Base-by-base conservation (phyloP, 805 yeast species). In the baker's yeast (Saccharomyces cerevisiae) region DNA sequence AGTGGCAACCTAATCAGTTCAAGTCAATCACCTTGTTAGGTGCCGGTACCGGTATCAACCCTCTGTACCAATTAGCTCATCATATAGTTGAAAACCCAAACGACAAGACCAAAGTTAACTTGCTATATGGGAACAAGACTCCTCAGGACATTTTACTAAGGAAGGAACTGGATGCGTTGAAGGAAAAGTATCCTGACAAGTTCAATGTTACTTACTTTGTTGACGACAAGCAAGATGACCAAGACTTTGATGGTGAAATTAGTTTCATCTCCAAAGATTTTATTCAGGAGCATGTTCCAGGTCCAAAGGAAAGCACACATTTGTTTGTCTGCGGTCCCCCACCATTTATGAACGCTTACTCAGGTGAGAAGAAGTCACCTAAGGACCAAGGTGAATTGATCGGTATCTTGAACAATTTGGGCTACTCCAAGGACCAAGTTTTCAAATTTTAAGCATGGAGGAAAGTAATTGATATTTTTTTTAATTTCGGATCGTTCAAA, bases 31-130 rank as follows among this genome's bases (percentile, higher is more conserved):
- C 85, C 55, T 80, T 94, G 69, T 77, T 94, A 62, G 98, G 97
- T 65, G 99, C 96, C 67, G 99, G 99, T 69, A 79, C 96, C 51
- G 98, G 98, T 74, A 91, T 94, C 71, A 89, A 97, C 49, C 99
- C 99, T 56, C 79, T 94, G 73, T 91, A 80, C 79, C 99, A 94
- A 78, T 74, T 94, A 70, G 71, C 89, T 58, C 85, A 82, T 66
- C 84, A 82, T 70, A 80, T 92, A 69, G 78, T 87, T 66, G 77
- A 79, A 69, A 82, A 91, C 78, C 91, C 96, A 54, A 76, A 73
- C 48, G 98, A 94, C 76, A 85, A 89, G 72, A 94, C 99, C 66
- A 85, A 89, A 79, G 84, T 94, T 59, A 79, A 83, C 59, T 77
- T 94, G 63, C 76, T 81, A 69, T 92, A 87, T 75, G 98, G 96